A percentile compares a stretch with the other conserved stretches of the same genome.
These are phyloP conservation scores for Salvia miltiorrhiza DNA, from an alignment of 257 asterid species.

Conservation along the genomic window DNA sequence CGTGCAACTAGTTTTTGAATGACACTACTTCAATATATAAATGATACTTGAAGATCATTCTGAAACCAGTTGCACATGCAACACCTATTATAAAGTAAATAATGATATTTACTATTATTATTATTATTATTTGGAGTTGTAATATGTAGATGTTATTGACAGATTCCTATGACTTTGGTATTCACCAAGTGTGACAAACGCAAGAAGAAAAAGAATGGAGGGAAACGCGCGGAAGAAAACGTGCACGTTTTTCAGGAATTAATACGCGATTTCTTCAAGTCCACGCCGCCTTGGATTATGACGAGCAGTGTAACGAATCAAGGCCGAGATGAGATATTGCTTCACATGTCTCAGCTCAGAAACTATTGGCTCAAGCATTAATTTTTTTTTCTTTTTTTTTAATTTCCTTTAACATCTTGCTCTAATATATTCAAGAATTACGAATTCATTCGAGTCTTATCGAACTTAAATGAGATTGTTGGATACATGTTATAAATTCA, in stretches of 20 bases:
- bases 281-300: constrained; percentile 96
- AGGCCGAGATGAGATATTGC: constrained; percentile 88
- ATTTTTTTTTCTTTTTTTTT: too few relatives aligned
- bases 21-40: too few relatives aligned
- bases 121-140: neutral
- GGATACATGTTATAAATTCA: too few relatives aligned
- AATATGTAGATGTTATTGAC: constrained; percentile 8
- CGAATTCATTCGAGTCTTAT: too few relatives aligned
- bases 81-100: neutral
- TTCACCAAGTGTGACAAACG: constrained; percentile 97
- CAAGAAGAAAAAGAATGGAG: constrained; percentile 90
- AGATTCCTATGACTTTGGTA: constrained; percentile 94
- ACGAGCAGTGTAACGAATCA: constrained; percentile 93
- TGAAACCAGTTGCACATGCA: too few relatives aligned
- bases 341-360: constrained; percentile 94
- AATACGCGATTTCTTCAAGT: constrained; percentile 63
- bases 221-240: constrained; percentile 85
- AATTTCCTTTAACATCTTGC: neutral
- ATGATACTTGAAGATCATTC: too few relatives aligned
- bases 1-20: too few relatives aligned
- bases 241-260: constrained; percentile 62
- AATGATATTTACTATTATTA: too few relatives aligned
- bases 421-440: too few relatives aligned
- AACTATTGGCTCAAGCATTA: constrained; percentile 96
- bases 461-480: too few relatives aligned